Evolutionary conservation across 2,329 filamentous ascomycete genomes (phyloP).

Genomic region (Neonectria magnoliae): DNA sequence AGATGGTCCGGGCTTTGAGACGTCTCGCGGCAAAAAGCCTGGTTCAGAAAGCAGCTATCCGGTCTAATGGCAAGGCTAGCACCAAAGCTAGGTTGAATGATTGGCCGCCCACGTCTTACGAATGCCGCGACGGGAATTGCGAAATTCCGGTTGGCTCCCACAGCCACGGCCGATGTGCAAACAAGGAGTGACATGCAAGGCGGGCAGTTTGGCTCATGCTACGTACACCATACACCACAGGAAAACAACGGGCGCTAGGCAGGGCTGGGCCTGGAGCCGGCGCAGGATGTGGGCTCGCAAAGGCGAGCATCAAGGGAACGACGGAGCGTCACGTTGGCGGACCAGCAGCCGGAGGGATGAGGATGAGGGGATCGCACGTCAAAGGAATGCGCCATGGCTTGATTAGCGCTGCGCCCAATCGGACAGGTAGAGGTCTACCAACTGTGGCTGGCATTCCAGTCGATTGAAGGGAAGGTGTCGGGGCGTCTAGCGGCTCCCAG

Average conservation of each 20-base stretch:
- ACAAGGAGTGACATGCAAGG: constrained; percentile 6
- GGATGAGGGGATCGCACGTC: constrained; percentile 19
- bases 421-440: constrained; percentile 25
- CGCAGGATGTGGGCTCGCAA: constrained; percentile 1
- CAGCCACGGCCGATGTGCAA: constrained; percentile 6
- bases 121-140: constrained; percentile 2
- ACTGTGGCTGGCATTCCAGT: constrained; percentile 30
- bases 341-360: neutral
- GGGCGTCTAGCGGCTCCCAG: constrained; percentile 35
- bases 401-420: constrained; percentile 38
- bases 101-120: neutral
- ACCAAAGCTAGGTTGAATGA: neutral
- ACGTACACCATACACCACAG: neutral
- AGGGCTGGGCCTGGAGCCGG: neutral
- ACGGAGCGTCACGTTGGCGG: neutral
- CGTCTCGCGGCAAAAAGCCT: neutral
- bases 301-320: constrained; percentile 7
- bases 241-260: constrained; percentile 8
- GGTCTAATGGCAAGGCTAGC: neutral
- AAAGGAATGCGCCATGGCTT: constrained; percentile 43
- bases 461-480: constrained; percentile 35
- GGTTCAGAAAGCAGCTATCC: constrained; percentile 4
- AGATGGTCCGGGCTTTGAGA: constrained; percentile 36
- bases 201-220: neutral
- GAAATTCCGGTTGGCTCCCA: constrained; percentile 9